phyloP scores from a whole-genome alignment of 306 rosid genomes.

The Quercus agrifolia region DNA sequence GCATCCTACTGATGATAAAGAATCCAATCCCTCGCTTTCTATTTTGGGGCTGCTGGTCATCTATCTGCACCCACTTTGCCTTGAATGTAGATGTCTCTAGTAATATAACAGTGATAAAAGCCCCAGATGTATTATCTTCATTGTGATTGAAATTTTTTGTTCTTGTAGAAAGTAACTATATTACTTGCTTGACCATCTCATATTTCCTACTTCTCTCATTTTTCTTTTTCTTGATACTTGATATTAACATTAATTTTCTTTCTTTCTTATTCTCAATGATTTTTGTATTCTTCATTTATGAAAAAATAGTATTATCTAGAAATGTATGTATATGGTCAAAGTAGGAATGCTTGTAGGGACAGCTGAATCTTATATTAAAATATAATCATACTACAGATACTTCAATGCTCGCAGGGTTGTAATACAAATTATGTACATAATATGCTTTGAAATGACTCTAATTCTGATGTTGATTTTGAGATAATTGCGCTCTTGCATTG shows the following conservation, averaged over 20 bases:
- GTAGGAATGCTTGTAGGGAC: too few relatives aligned
- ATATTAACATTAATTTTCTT: background rate
- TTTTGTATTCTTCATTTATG: slow-evolving; percentile 11
- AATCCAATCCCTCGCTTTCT: background rate
- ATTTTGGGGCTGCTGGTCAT: background rate
- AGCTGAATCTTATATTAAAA: too few relatives aligned
- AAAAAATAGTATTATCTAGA: too few relatives aligned
- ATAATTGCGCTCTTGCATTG: too few relatives aligned
- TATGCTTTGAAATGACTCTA: too few relatives aligned
- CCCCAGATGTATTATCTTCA: background rate
- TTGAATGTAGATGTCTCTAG: background rate
- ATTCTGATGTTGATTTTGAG: too few relatives aligned
- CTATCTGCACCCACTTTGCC: background rate
- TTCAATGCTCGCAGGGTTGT: too few relatives aligned
- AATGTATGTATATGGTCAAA: too few relatives aligned
- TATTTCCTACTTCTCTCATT: background rate
- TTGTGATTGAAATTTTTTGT: background rate
- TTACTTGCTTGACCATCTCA: background rate
- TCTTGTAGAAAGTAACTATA: background rate
- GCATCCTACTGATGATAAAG: background rate
- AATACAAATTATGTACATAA: too few relatives aligned
- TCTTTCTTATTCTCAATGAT: slow-evolving; percentile 1
- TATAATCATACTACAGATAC: too few relatives aligned
- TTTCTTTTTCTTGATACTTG: background rate
- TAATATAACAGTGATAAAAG: background rate